Evolutionary conservation across 2,329 filamentous ascomycete species (phyloP), one percentile per base, ranked within the genome.

Genomic region (Tolypocladium endophyticum): DNA sequence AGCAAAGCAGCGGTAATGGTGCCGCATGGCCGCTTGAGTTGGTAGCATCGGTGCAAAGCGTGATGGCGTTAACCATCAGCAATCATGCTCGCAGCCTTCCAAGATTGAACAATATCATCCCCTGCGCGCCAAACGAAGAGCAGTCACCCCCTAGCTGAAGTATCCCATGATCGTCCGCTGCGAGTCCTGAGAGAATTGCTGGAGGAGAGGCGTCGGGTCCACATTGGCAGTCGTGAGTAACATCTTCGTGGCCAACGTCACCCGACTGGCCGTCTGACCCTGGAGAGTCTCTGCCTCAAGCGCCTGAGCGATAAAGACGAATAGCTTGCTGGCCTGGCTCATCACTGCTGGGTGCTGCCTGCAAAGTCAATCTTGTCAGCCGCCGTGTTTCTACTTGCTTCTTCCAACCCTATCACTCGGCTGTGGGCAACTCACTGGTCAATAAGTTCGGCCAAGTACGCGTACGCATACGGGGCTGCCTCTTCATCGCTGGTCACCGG

Each of bases 401-500:
- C 9, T 36, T 16, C 50, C 4, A 16, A 8, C 30, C 20, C 2
- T 54, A n/a, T 54, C 23, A 9, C 8, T 28, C 9, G 4, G 5
- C 6, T 14, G 38, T 39, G 39, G 36, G 9, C 14, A 20, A 87
- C 92, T 84, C 85, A 97, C 94, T 95, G 89, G 66, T 95, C 89
- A 71, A 97, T 97, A 63, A 99, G 76, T 72, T 96, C 88, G 16
- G 90, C 87, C 61, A 99, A 79, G 76, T 96, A 99, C 53, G 87
- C 87, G 72, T 99, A 99, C 1, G 92, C 92, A 73, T 95, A 97
- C 18, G 94, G 94, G 25, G 94, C 94, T 4, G 94, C 94, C 77
- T 99, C 94, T 73, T 99, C 94, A 65, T 99, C 94, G 69, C 96
- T 97, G 20, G 87, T 87, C 58, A 99, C 88, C 0, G 94, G 94